Evolutionary conservation across 768 basidiomycete species (phyloP).

Genomic region (Rhodosporidiobolus sp.): DNA sequence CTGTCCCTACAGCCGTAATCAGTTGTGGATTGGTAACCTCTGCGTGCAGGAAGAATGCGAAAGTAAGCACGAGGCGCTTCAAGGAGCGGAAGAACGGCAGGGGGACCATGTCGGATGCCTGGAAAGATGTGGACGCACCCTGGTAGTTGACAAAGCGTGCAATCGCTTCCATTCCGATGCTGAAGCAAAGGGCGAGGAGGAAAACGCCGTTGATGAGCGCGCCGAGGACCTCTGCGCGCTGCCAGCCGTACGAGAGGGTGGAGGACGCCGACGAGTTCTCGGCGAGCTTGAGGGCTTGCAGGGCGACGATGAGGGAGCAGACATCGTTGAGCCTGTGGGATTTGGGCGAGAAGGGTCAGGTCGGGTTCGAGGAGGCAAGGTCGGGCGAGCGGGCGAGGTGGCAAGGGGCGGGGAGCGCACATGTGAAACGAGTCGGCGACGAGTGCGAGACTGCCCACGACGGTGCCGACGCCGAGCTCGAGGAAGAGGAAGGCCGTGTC

Average conservation of each 20-base stretch:
- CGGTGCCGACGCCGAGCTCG: conserved; percentile 72
- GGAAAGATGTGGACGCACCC: conserved; percentile 56
- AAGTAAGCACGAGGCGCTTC: no score
- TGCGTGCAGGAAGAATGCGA: conserved; percentile 47
- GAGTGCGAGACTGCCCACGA: conserved; percentile 51
- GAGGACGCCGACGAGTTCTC: conserved; percentile 58
- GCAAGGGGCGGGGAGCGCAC: conserved; percentile 53
- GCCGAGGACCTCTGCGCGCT: conserved; percentile 62
- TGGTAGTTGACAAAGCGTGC: conserved; percentile 81
- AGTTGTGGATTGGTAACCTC: conserved; percentile 86
- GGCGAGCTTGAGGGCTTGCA: conserved; percentile 91
- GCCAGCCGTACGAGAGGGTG: conserved; percentile 97
- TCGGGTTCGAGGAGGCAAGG: not conserved
- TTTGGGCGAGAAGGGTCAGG: not conserved
- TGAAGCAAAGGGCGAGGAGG: conserved; percentile 92
- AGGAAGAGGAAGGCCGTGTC: conserved; percentile 81
- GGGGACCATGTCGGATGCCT: not conserved
- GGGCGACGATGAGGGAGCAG: conserved; percentile 79
- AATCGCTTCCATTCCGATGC: conserved; percentile 86
- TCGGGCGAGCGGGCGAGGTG: no score
- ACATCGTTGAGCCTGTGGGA: conserved; percentile 64
- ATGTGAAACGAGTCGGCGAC: conserved; percentile 98
- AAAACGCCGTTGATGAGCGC: conserved; percentile 93
- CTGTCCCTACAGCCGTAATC: conserved; percentile 81
- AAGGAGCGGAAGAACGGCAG: conserved; percentile 20